Percentiles rank a stretch among this genome's conserved stretches.
Evolutionary conservation across 2,329 filamentous ascomycete species (phyloP).

Genomic region (Leptographium wingfieldii): DNA sequence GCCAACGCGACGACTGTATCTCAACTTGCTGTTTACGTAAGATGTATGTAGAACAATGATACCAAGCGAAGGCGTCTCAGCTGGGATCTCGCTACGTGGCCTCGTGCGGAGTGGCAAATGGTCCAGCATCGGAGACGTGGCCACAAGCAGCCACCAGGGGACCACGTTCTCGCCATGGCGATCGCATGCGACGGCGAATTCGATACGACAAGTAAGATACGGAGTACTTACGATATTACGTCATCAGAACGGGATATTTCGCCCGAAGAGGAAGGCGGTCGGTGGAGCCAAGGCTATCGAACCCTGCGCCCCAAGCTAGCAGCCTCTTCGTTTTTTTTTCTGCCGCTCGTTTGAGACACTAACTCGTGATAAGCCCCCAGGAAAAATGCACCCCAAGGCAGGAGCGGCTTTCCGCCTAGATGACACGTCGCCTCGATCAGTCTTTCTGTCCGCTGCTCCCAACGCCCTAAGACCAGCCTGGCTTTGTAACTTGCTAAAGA

Average conservation of each 20-base stretch:
- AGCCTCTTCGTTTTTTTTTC: not conserved
- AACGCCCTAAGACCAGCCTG: not conserved
- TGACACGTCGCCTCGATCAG: conserved; percentile 11
- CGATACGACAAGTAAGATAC: not conserved
- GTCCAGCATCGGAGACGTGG: not conserved
- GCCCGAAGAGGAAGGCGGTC: not conserved
- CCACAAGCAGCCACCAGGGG: not conserved
- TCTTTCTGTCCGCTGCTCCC: not conserved
- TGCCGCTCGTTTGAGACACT: not conserved
- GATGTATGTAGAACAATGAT: not conserved
- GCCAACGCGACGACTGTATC: not conserved
- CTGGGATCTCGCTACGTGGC: not conserved
- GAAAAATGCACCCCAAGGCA: not conserved
- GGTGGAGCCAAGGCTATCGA: not conserved
- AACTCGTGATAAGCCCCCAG: not conserved
- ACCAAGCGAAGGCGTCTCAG: not conserved
- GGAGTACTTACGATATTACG: not conserved
- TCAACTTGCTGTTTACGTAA: not conserved
- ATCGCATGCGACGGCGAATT: not conserved
- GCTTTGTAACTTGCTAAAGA: not conserved
- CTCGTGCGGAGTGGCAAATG: not conserved
- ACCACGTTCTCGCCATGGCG: not conserved
- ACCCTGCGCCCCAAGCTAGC: too few relatives aligned
- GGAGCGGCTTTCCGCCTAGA: conserved; percentile 1
- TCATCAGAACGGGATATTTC: not conserved